Base-by-base conservation (phyloP, 1,284 basidiomycete species). In the Boletellus deceptivus region DNA sequence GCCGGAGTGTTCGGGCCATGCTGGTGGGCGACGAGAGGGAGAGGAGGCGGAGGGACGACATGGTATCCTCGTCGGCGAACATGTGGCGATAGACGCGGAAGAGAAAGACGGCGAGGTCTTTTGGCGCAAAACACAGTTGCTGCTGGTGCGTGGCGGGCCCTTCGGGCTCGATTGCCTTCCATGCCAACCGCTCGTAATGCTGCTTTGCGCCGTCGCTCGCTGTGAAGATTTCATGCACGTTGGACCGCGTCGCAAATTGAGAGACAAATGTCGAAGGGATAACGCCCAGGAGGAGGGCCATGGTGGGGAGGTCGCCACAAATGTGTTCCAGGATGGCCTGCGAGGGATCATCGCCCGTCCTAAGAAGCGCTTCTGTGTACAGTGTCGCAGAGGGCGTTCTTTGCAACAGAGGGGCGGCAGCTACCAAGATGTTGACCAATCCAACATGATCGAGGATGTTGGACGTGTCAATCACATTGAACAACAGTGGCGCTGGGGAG, bases 391-490 rank as follows among this genome's bases (percentile, higher is more conserved):
- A 64, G 1, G 62, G 44, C 1, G 57, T 46, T 47, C 53, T 57
- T n/a, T 53, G 49, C 27, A 80, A 66, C 4, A 80, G 62, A 36
- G 78, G 68, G 18, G 55, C 49, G 0, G 72, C 63, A 11, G 64
- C 64, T 7, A 73, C 49, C 17, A 82, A 61, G 25, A 82, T 41
- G 50, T 82, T 82, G 17, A 81, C 37, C 3, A 79, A 61, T 0
- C 79, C 80, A 3, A 74, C 31, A 41, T 76, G 72, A 55, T 82
- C 79, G 16, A 64, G 50, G 9, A 82, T 56, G 48, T 80, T 80
- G 4, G 79, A 80, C 0, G 79, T 78, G 27, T 83, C 79, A 47
- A 83, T 77, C 37, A 79, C 69, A 46, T 79, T 69, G 63, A 82
- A 82, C 0, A 48, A 52, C 5, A 64, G 53, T 1, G 78, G 76